A percentile compares a stretch with the other conserved stretches of the same genome.
These are phyloP conservation scores for Ceratobasidium sp. DNA, from an alignment of 1,284 basidiomycete species.

Conservation along the genomic window DNA sequence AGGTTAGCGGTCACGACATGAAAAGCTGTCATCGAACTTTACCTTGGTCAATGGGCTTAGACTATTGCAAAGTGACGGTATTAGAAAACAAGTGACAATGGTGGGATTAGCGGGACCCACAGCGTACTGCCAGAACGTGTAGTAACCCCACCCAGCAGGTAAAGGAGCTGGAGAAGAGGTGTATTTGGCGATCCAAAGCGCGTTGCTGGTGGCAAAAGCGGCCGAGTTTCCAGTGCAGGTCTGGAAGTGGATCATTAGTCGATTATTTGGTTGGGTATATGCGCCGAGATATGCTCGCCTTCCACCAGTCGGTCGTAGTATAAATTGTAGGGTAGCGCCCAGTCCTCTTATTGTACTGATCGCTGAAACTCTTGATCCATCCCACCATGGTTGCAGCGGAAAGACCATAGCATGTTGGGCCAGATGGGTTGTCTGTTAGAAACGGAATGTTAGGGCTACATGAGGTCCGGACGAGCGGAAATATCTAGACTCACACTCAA, in stretches of 20 bases:
- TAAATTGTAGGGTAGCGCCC: conserved; percentile 68
- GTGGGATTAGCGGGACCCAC: conserved; percentile 66
- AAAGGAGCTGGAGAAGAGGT: conserved; percentile 65
- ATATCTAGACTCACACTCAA: conserved; percentile 64
- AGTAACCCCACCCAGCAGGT: conserved; percentile 68
- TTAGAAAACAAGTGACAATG: conserved; percentile 54
- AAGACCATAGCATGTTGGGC: conserved; percentile 67
- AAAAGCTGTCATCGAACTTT: conserved; percentile 40
- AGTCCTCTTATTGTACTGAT: conserved; percentile 69
- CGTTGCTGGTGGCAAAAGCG: conserved; percentile 65
- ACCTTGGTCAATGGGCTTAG: conserved; percentile 67
- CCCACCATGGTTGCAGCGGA: conserved; percentile 68
- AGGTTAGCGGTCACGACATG: not conserved
- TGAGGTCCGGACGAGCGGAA: not conserved
- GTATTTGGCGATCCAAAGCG: conserved; percentile 72
- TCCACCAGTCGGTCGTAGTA: conserved; percentile 77
- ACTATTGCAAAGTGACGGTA: not conserved
- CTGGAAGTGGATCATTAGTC: not conserved
- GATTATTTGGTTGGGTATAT: not conserved
- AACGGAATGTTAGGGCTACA: not conserved
- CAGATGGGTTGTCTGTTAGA: conserved; percentile 47
- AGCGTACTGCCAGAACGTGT: conserved; percentile 75
- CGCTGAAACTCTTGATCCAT: conserved; percentile 73
- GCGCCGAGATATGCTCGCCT: conserved; percentile 15
- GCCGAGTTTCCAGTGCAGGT: conserved; percentile 72